Percentiles rank a stretch among this genome's conserved stretches.
phyloP scores from a whole-genome alignment of 2,329 filamentous ascomycete species.

The Talaromyces sp. region DNA sequence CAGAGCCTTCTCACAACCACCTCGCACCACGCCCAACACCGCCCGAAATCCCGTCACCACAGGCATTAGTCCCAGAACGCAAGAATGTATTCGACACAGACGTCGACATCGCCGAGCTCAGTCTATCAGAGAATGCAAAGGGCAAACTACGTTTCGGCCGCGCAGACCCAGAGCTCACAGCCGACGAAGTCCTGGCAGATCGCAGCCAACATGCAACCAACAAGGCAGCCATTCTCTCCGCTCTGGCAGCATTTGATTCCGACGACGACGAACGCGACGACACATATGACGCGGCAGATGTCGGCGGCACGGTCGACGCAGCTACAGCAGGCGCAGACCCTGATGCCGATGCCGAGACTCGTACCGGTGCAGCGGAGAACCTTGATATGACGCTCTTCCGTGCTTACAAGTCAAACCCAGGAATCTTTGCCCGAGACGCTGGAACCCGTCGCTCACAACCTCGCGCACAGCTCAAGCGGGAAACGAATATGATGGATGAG shows the following conservation, averaged over 20 bases:
- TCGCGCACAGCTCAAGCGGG: slow-evolving; percentile 66
- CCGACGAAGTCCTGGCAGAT: slow-evolving; percentile 72
- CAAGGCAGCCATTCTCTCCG: slow-evolving; percentile 86
- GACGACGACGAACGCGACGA: slow-evolving; percentile 97
- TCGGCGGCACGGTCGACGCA: slow-evolving; percentile 82
- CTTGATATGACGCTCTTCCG: slow-evolving; percentile 74
- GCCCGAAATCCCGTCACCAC: slow-evolving; percentile 29
- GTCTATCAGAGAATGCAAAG: slow-evolving; percentile 58
- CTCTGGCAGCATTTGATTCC: slow-evolving; percentile 83
- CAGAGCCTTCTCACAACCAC: slow-evolving; percentile 53
- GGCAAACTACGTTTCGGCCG: slow-evolving; percentile 77
- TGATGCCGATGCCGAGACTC: slow-evolving; percentile 60
- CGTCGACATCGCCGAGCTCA: slow-evolving; percentile 69
- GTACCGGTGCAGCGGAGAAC: slow-evolving; percentile 36
- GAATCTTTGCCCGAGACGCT: slow-evolving; percentile 71
- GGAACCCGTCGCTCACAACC: slow-evolving; percentile 67
- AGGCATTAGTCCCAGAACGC: slow-evolving; percentile 47
- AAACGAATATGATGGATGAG: slow-evolving; percentile 90
- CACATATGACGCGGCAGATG: slow-evolving; percentile 90
- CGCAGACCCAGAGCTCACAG: slow-evolving; percentile 60
- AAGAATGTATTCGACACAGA: slow-evolving; percentile 80
- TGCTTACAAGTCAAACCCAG: slow-evolving; percentile 66
- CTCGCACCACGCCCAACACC: slow-evolving; percentile 58
- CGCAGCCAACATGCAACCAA: slow-evolving; percentile 63
- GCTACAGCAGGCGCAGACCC: slow-evolving; percentile 47